Conservation (phyloP, 2,329 filamentous ascomycete species). For the Aspergillus sp. region DNA sequence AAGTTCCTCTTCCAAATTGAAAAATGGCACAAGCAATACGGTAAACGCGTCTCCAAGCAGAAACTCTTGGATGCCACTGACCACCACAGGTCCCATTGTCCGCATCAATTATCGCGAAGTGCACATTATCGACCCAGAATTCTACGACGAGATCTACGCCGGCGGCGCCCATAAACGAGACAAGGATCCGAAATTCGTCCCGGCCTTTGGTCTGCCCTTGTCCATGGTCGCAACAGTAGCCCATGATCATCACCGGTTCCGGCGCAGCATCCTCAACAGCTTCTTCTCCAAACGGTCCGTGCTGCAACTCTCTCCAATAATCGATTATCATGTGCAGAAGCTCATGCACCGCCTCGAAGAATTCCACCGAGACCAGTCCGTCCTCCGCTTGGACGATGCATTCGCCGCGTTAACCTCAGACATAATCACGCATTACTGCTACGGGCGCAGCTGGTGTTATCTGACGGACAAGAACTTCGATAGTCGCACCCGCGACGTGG, state of each 20-base stretch:
- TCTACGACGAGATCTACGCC: slow-evolving; percentile 34
- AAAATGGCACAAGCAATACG: slow-evolving; percentile 28
- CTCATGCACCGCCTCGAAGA: slow-evolving; percentile 16
- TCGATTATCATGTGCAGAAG: slow-evolving; percentile 28
- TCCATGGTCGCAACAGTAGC: slow-evolving; percentile 35
- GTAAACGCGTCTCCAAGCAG: slow-evolving; percentile 8
- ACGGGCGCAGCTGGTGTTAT: slow-evolving; percentile 33
- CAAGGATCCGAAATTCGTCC: slow-evolving; percentile 20
- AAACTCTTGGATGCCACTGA: too few species aligned
- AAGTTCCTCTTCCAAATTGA: slow-evolving; percentile 24
- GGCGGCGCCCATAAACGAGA: slow-evolving; percentile 19
- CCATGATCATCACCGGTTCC: slow-evolving; percentile 43
- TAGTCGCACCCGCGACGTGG: slow-evolving; percentile 20
- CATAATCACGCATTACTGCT: slow-evolving; percentile 39
- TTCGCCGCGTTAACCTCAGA: slow-evolving; percentile 33
- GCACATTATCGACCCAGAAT: slow-evolving; percentile 36
- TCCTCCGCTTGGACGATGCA: slow-evolving; percentile 19
- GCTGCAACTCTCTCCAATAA: slow-evolving; percentile 32
- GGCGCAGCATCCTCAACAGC: slow-evolving; percentile 41
- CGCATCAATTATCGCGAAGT: slow-evolving; percentile 39
- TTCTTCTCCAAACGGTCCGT: slow-evolving; percentile 48
- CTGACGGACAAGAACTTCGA: slow-evolving; percentile 28
- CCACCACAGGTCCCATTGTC: slow-evolving; percentile 32
- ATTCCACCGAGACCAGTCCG: neutral
- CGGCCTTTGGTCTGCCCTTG: slow-evolving; percentile 8